A percentile compares a stretch with the other conserved stretches of the same genome.
Evolutionary conservation across 1,139 yeast genomes (phyloP).

Genomic region (Blastobotrys serpentis): DNA sequence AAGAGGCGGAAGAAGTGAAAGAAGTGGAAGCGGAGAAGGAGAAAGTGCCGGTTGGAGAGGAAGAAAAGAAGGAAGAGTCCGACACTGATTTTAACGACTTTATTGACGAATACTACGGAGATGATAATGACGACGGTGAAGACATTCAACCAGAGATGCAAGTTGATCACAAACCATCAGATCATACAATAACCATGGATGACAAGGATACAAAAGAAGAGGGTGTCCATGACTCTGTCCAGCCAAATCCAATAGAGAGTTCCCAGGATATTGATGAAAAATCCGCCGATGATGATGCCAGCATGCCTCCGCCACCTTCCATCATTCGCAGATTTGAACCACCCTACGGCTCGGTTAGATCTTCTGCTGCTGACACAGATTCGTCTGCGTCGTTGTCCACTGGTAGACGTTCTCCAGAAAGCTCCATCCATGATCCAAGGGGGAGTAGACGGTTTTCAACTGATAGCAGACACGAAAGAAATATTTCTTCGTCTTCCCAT

Average conservation of each 20-base stretch:
- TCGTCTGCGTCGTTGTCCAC: conserved; percentile 35
- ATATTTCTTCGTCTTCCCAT: conserved; percentile 5
- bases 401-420: conserved; percentile 29
- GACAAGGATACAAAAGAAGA: neutral
- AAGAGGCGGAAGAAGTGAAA: too few relatives aligned
- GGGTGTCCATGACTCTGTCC: neutral
- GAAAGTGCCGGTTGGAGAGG: too few relatives aligned
- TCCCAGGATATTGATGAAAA: conserved; percentile 1
- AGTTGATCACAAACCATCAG: neutral
- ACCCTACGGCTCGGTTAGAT: conserved; percentile 5
- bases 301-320: conserved; percentile 8
- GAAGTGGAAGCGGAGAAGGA: too few relatives aligned
- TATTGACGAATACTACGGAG: conserved; percentile 7
- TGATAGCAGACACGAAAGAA: conserved; percentile 3
- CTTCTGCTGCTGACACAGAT: conserved; percentile 19
- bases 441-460: neutral
- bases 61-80: neutral
- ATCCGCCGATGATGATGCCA: neutral
- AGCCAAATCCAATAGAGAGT: neutral
- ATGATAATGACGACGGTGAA: neutral
- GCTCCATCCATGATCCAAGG: conserved; percentile 10
- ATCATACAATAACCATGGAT: conserved; percentile 1
- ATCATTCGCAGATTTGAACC: conserved; percentile 5
- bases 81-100: conserved; percentile 10
- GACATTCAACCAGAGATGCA: neutral